phyloP scores from a whole-genome alignment of 2,329 filamentous ascomycete species.

The Fusarium sp. region DNA sequence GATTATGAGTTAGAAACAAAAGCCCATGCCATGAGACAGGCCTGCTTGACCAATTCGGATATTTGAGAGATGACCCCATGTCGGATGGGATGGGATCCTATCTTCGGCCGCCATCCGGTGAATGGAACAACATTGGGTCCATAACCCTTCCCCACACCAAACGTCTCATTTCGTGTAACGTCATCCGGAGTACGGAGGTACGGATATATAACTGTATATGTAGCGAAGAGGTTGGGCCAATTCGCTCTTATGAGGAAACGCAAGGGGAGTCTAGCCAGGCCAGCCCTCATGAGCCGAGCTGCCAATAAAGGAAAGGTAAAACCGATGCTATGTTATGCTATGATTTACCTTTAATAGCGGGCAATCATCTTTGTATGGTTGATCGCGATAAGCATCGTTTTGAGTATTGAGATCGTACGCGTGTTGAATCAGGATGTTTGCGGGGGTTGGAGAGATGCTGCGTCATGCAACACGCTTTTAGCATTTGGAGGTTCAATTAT shows the following conservation, averaged over 20 bases:
- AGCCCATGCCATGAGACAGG: constrained; percentile 7
- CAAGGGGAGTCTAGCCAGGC: constrained; percentile 11
- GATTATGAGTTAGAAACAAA: constrained; percentile 9
- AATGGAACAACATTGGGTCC: constrained; percentile 29
- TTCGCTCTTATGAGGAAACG: constrained; percentile 6
- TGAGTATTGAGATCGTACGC: constrained; percentile 1
- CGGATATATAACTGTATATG: constrained; percentile 6
- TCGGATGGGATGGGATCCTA: constrained; percentile 8
- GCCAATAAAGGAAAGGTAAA: constrained; percentile 13
- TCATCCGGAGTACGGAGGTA: constrained; percentile 23
- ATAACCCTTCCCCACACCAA: constrained; percentile 34
- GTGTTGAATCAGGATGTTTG: constrained; percentile 6
- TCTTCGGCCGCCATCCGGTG: constrained; percentile 31
- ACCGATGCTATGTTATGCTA: not conserved
- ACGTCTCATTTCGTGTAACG: constrained; percentile 37
- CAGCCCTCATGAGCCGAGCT: constrained; percentile 7
- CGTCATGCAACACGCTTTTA: constrained; percentile 19
- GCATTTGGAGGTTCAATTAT: constrained; percentile 26
- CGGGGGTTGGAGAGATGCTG: constrained; percentile 16
- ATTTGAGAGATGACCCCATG: constrained; percentile 20
- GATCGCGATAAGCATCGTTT: constrained; percentile 8
- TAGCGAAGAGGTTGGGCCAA: constrained; percentile 28
- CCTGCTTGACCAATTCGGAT: constrained; percentile 17
- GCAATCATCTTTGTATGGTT: constrained; percentile 4
- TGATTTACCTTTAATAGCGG: constrained; percentile 26